These are phyloP conservation scores for Prinsepia uniflora DNA, from an alignment of 306 rosid species.

Conservation along the genomic window DNA sequence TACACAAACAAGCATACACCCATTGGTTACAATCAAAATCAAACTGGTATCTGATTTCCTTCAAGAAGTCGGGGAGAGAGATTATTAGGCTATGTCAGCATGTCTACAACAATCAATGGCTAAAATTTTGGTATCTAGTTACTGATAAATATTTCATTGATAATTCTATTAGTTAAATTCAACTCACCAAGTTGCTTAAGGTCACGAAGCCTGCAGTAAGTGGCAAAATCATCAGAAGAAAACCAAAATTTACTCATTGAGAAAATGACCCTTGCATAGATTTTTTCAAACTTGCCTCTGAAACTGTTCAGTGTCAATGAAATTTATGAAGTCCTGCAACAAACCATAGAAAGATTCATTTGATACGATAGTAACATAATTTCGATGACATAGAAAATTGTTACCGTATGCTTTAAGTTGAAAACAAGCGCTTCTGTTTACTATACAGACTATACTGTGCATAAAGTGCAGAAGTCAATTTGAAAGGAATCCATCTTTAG, in stretches of 20 bases:
- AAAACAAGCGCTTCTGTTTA: not conserved
- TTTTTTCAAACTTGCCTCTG: slow-evolving; percentile 58
- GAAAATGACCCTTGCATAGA: not conserved
- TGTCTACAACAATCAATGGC: not conserved
- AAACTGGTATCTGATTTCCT: not conserved
- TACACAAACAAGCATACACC: not conserved
- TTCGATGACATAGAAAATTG: not conserved
- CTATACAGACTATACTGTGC: not conserved
- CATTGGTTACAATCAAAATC: not conserved
- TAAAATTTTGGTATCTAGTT: not conserved
- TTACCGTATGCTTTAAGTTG: not conserved
- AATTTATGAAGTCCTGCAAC: slow-evolving; percentile 68
- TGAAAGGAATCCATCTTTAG: not conserved
- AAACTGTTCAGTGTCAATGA: slow-evolving; percentile 88
- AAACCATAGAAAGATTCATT: slow-evolving; percentile 21
- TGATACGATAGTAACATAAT: not conserved
- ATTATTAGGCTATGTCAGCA: not conserved
- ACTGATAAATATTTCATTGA: not conserved
- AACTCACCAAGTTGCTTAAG: slow-evolving; percentile 90
- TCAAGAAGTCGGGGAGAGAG: not conserved
- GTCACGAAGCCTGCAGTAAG: slow-evolving; percentile 82
- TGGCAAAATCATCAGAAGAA: slow-evolving; percentile 10
- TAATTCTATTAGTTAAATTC: not conserved
- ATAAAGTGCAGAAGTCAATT: not conserved
- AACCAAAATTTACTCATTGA: not conserved